Percentiles rank a stretch among this genome's conserved stretches.
These are phyloP conservation scores for Ophiostoma ips DNA, from an alignment of 2,329 filamentous ascomycete species.

Conservation along the genomic window DNA sequence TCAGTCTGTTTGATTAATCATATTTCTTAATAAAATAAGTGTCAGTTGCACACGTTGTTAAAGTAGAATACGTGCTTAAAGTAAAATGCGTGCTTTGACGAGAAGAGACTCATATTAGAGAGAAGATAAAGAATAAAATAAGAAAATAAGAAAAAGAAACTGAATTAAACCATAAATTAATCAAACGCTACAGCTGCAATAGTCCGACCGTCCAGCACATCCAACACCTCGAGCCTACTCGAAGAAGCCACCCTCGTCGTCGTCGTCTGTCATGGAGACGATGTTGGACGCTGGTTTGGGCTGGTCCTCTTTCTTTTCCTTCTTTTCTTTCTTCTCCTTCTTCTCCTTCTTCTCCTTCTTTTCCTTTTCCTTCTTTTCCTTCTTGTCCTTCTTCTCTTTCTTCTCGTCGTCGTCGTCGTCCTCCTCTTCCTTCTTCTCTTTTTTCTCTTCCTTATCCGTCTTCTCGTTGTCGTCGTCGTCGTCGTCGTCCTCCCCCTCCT, in stretches of 20 bases:
- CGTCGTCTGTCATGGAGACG: neutral
- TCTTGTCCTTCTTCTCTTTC: neutral
- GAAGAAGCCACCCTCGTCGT: conserved; percentile 41
- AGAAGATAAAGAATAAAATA: no score
- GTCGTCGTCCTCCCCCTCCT: neutral
- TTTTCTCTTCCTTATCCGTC: conserved; percentile 3
- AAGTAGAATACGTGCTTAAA: no score
- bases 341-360: conserved; percentile 1
- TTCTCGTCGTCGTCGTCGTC: neutral
- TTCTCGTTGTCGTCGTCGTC: neutral
- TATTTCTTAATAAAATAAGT: no score
- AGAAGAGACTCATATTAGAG: no score
- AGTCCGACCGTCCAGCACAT: no score
- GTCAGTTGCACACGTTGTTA: no score
- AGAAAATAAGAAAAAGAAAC: no score
- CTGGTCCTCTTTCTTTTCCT: conserved; percentile 25
- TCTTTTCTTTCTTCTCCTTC: conserved; percentile 1
- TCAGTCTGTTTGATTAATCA: no score
- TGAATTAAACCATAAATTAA: no score
- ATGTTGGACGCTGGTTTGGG: neutral
- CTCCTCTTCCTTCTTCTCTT: neutral
- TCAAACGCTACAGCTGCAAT: neutral
- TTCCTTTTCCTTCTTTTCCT: neutral
- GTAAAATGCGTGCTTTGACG: no score
- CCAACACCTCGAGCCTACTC: conserved; percentile 23